Conservation (phyloP, 139 green algal genomes). For the Picochlorum sp. region DNA sequence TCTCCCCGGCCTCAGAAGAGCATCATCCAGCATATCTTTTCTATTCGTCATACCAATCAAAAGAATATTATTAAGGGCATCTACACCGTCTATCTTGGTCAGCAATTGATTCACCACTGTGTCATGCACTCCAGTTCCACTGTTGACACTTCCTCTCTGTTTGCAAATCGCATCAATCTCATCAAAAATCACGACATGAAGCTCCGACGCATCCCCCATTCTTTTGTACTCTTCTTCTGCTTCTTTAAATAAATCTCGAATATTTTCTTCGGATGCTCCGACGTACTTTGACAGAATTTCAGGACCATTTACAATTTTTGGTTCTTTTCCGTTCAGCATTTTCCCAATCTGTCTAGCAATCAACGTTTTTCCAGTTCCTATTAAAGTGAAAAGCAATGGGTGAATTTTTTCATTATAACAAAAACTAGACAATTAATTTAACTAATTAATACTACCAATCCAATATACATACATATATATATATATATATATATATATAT, state of each 20-base stretch:
- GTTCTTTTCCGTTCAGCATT: slow-evolving; percentile 97
- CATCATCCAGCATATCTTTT: slow-evolving; percentile 98
- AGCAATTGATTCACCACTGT: slow-evolving; percentile 98
- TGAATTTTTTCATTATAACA: not conserved
- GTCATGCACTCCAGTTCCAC: slow-evolving; percentile 87
- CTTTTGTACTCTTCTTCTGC: slow-evolving; percentile 6
- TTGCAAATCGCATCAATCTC: slow-evolving; percentile 99
- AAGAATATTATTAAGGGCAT: slow-evolving; percentile 99
- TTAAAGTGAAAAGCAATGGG: no score
- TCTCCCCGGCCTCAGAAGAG: slow-evolving; percentile 85
- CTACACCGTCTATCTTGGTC: slow-evolving; percentile 98
- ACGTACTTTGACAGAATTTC: slow-evolving; percentile 90
- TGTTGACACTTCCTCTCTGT: slow-evolving; percentile 58
- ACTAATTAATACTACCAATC: not conserved
- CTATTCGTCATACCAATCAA: slow-evolving; percentile 93
- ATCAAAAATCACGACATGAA: slow-evolving; percentile 99
- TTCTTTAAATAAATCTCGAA: slow-evolving; percentile 84
- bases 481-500: not conserved
- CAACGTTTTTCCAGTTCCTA: slow-evolving; percentile 98
- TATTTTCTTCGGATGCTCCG: slow-evolving; percentile 92
- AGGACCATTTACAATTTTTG: slow-evolving; percentile 80
- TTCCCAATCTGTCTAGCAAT: slow-evolving; percentile 98
- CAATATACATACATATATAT: not conserved
- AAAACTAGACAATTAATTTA: not conserved
- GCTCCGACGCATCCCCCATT: slow-evolving; percentile 43